A percentile compares a stretch with the other conserved stretches of the same genome.
Conservation (phyloP, 192 early-diverging fungal species). For the Podila minutissima region DNA sequence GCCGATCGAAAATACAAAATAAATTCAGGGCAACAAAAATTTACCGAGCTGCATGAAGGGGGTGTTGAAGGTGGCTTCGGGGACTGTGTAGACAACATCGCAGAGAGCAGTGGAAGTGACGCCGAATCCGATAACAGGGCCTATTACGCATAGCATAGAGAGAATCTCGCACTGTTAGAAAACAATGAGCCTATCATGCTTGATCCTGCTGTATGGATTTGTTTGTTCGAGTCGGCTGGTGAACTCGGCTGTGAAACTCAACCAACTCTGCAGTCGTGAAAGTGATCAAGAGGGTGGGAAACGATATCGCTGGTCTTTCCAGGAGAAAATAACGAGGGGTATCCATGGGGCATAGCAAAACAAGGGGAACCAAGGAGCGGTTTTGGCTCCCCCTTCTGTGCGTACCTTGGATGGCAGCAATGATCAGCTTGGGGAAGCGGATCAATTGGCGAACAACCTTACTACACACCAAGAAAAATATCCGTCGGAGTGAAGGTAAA, state of each 20-base stretch:
- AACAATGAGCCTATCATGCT: no score
- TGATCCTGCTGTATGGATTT: no score
- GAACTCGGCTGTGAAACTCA: no score
- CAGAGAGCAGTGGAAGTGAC: conserved; percentile 73
- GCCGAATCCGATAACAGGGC: conserved; percentile 74
- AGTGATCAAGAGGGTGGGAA: no score
- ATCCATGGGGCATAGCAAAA: no score
- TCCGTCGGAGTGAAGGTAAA: neutral
- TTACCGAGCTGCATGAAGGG: conserved; percentile 79
- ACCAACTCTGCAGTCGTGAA: no score
- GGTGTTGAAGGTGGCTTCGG: conserved; percentile 72
- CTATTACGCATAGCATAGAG: conserved; percentile 33
- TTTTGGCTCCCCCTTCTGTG: neutral
- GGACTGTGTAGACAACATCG: conserved; percentile 73
- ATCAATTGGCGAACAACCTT: conserved; percentile 60
- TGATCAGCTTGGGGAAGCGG: conserved; percentile 73
- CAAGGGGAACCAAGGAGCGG: no score
- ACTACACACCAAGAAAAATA: neutral
- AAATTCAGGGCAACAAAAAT: neutral
- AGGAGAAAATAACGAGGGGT: no score
- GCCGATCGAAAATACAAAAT: neutral
- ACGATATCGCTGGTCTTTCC: no score
- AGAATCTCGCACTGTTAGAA: neutral
- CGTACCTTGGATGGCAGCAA: conserved; percentile 75
- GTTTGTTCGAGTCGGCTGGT: no score